These are phyloP conservation scores for Cucurbita pepo DNA, from an alignment of 306 rosid genomes.

Conservation along the genomic window DNA sequence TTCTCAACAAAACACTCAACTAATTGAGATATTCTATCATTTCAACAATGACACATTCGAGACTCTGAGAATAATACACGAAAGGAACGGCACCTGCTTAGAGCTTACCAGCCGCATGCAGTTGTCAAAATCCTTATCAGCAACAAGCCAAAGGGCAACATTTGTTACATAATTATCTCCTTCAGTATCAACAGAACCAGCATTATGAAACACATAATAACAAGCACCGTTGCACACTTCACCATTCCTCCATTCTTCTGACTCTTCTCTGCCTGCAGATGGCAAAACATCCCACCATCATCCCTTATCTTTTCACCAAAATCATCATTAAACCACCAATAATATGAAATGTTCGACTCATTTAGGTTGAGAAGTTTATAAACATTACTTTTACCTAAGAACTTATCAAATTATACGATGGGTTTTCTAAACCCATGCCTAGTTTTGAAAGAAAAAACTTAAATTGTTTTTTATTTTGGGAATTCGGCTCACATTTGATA, in stretches of 20 bases:
- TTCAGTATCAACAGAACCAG: conserved; percentile 48
- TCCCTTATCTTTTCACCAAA: background rate
- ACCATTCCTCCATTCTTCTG: conserved; percentile 73
- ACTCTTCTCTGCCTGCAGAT: conserved; percentile 62
- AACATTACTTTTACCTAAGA: background rate
- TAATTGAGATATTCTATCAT: background rate
- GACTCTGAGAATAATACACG: background rate
- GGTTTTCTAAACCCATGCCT: background rate
- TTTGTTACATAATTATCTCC: conserved; percentile 33
- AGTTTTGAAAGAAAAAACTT: too few species aligned
- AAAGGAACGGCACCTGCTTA: background rate
- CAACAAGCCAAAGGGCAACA: background rate
- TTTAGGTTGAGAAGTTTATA: background rate
- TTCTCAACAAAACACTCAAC: too few species aligned
- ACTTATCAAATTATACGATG: background rate
- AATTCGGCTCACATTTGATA: background rate
- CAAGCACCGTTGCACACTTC: conserved; percentile 58
- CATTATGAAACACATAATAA: conserved; percentile 68
- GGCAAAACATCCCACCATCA: background rate
- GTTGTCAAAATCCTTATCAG: background rate
- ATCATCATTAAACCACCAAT: background rate
- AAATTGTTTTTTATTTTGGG: too few species aligned
- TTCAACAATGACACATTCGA: background rate
- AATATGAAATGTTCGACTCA: background rate
- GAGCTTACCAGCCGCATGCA: background rate